Conservation (phyloP, 371 early-diverging fungal genomes). For the Coemansia sp. region DNA sequence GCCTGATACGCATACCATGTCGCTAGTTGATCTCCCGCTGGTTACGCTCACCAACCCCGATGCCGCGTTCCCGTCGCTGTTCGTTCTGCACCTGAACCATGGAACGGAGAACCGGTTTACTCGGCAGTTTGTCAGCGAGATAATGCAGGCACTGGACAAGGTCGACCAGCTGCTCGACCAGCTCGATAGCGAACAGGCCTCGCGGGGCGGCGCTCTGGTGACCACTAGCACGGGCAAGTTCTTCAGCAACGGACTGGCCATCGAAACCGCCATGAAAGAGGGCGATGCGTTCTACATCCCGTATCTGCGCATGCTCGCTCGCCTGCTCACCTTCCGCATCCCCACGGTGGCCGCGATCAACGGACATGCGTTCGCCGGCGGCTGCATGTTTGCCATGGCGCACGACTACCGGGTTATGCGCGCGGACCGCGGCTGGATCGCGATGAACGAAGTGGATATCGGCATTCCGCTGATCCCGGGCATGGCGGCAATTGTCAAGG, state of each 20-base stretch:
- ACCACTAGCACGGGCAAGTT: conserved; percentile 68
- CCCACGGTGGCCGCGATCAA: conserved; percentile 85
- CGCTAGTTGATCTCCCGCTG: conserved; percentile 41
- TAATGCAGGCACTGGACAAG: conserved; percentile 61
- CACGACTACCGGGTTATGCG: conserved; percentile 86
- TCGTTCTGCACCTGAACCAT: conserved; percentile 42
- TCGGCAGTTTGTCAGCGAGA: conserved; percentile 57
- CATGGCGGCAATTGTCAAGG: conserved; percentile 66
- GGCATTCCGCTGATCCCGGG: conserved; percentile 70
- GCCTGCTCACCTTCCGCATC: conserved; percentile 65
- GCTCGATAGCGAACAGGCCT: conserved; percentile 36
- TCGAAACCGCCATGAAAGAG: conserved; percentile 49
- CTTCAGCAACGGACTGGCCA: conserved; percentile 74
- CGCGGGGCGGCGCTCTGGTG: conserved; percentile 57
- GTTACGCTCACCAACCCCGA: conserved; percentile 47
- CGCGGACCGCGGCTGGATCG: conserved; percentile 70
- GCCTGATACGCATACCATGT: conserved; percentile 11
- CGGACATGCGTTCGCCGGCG: conserved; percentile 86
- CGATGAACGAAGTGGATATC: conserved; percentile 77
- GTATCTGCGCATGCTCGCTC: conserved; percentile 55
- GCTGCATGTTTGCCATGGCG: conserved; percentile 74
- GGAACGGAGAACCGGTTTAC: conserved; percentile 69
- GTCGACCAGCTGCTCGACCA: conserved; percentile 57
- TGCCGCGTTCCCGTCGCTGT: conserved; percentile 37
- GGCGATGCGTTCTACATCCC: conserved; percentile 52